A percentile compares a stretch with the other conserved stretches of the same genome.
Conservation (phyloP, 441 rosid genomes). For the Adansonia rubrostipa region DNA sequence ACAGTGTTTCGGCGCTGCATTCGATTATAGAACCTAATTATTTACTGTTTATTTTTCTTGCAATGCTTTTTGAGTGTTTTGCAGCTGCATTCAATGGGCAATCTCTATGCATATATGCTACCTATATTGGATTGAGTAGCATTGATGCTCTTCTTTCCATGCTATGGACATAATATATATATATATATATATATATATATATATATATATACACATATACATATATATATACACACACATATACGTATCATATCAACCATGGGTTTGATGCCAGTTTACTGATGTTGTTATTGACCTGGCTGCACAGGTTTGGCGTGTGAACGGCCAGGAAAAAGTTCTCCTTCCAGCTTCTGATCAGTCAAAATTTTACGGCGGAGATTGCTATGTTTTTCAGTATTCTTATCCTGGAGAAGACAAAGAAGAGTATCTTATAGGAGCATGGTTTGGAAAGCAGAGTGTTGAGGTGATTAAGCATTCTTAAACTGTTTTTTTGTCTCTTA, state of each 20-base stretch:
- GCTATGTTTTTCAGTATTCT: constrained; percentile 82
- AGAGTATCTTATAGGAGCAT: constrained; percentile 88
- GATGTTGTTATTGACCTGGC: neutral
- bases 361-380: constrained; percentile 85
- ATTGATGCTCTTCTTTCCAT: neutral
- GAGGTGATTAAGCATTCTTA: constrained; percentile 52
- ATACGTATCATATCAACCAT: too few species aligned
- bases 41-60: too few species aligned
- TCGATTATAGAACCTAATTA: too few species aligned
- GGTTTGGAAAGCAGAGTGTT: constrained; percentile 90
- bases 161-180: neutral
- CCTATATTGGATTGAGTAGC: neutral
- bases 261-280: neutral
- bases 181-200: too few species aligned
- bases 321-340: constrained; percentile 67
- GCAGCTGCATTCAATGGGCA: too few species aligned
- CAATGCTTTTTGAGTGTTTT: too few species aligned
- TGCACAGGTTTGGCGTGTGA: constrained; percentile 62
- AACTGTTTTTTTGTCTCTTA: neutral
- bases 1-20: too few species aligned
- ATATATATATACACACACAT: too few species aligned
- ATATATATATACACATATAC: too few species aligned
- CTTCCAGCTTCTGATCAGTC: constrained; percentile 83
- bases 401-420: constrained; percentile 92
- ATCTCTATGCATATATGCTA: neutral